These are phyloP conservation scores for Hordeum vulgare DNA, from an alignment of 176 grass and related monocot genomes.

Conservation along the genomic window DNA sequence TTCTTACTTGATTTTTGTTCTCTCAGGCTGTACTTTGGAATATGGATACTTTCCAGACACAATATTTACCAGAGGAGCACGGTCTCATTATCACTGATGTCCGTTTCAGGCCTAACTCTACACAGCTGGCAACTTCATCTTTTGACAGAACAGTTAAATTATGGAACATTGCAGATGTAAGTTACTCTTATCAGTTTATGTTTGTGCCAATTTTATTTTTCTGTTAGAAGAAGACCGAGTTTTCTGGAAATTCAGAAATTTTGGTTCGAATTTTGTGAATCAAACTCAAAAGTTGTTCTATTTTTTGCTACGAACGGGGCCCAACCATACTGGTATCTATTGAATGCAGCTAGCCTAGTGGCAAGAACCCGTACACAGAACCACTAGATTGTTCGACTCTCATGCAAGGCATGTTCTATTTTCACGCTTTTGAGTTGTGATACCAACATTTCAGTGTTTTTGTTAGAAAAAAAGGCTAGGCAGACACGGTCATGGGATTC, in stretches of 20 bases:
- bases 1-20: constrained; percentile 17
- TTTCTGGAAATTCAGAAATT: background rate
- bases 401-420: background rate
- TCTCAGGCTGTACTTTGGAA: constrained; percentile 91
- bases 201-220: no score
- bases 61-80: constrained; percentile 74
- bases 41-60: constrained; percentile 88
- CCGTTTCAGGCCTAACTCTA: constrained; percentile 85
- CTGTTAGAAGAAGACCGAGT: background rate
- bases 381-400: background rate
- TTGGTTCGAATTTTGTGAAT: background rate
- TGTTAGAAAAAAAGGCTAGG: background rate
- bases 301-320: background rate
- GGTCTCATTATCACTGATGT: constrained; percentile 70
- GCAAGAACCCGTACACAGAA: background rate
- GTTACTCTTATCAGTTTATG: constrained; percentile 26
- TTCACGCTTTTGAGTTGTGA: background rate
- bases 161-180: constrained; percentile 87
- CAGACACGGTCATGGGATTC: background rate
- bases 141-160: constrained; percentile 85
- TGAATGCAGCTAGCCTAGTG: background rate
- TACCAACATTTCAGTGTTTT: background rate
- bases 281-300: background rate
- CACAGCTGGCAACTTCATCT: constrained; percentile 88
- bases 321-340: background rate